phyloP scores from a whole-genome alignment of 305 asterid species.

The Euphrasia arctica region DNA sequence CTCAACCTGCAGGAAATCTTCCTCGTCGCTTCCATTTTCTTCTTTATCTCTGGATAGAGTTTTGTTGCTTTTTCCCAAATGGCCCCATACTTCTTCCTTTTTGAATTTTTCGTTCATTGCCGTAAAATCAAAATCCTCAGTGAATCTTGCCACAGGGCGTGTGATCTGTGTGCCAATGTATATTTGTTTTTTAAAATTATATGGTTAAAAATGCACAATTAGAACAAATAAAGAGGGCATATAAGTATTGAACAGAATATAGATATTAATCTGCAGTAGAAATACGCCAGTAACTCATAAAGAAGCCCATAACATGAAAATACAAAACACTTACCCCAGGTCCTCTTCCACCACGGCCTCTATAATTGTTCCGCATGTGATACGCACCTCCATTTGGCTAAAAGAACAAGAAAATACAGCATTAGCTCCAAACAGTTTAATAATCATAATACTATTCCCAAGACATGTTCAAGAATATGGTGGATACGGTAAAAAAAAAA shows the following conservation, averaged over 20 bases:
- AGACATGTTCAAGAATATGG: constrained; percentile 1
- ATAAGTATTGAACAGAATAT: background rate
- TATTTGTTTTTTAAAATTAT: background rate
- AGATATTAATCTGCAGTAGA: constrained; percentile 1
- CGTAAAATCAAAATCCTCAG: constrained; percentile 78
- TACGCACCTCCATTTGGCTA: constrained; percentile 63
- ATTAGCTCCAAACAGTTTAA: constrained; percentile 17
- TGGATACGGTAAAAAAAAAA: background rate
- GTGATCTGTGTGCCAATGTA: constrained; percentile 40
- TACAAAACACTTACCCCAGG: constrained; percentile 44
- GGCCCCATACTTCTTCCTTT: constrained; percentile 88
- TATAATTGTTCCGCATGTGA: constrained; percentile 49
- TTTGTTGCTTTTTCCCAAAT: constrained; percentile 61
- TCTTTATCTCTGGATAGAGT: constrained; percentile 45
- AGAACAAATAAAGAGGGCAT: background rate
- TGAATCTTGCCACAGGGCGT: constrained; percentile 53
- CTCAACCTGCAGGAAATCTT: constrained; percentile 49
- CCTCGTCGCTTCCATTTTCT: constrained; percentile 47
- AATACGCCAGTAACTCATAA: background rate
- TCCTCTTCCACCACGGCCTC: constrained; percentile 92
- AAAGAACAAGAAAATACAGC: constrained; percentile 15
- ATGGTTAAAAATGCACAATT: background rate
- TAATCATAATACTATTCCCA: background rate
- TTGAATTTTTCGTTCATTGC: constrained; percentile 90
- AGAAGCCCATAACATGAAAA: constrained; percentile 4